Base-by-base conservation (phyloP, 2,329 filamentous ascomycete species). In the Ophiostoma triangulosporum region DNA sequence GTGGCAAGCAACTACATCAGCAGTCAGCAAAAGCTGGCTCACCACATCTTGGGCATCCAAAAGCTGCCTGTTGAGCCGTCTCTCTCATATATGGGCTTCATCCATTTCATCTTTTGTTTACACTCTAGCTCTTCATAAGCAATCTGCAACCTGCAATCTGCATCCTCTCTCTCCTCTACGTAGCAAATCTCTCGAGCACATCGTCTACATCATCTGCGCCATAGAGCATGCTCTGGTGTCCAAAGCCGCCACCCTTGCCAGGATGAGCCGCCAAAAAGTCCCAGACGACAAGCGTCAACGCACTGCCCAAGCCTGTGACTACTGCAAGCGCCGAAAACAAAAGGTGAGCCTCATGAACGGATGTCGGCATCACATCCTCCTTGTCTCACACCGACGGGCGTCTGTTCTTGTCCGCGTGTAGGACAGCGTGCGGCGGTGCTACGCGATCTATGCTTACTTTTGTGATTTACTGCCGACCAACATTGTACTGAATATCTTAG, bases 321-420 rank as follows among this genome's bases (percentile, higher is more conserved):
- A 71, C 57, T 84, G 81, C 68, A 83, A 81, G 66, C 72, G 74
- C 56, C 74, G 80, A 57, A 84, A 84, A 64, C 80, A 84, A 67
- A 84, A 83, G 72, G 81, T 80, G 62, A 70, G 74, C n/a, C 46
- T 24, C 61, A 22, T 48, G 31, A 27, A 20, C 29, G 26, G 5
- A 8, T 24, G 9, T 27, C 17, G 8, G 26, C 31, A 48, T 40
- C 26, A 26, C 26, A 6, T 27, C 17, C 29, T 17, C 12, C 29
- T 5, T 43, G 20, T 27, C 14, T 32, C 27, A 32, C 22, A 14
- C 35, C 35, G 8, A 38, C n/a, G 20, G 35, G 35, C 35, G 17
- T 20, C n/a, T 43, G 20, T 17, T 24, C 38, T 26, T 22, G 38
- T 24, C 38, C 38, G 17, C 38, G 3, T 9, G 38, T 43, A 43